Evolutionary conservation across 2,329 filamentous ascomycete species (phyloP), one percentile per base, ranked within the genome.

Genomic region (Plectosphaerella cucumerina): DNA sequence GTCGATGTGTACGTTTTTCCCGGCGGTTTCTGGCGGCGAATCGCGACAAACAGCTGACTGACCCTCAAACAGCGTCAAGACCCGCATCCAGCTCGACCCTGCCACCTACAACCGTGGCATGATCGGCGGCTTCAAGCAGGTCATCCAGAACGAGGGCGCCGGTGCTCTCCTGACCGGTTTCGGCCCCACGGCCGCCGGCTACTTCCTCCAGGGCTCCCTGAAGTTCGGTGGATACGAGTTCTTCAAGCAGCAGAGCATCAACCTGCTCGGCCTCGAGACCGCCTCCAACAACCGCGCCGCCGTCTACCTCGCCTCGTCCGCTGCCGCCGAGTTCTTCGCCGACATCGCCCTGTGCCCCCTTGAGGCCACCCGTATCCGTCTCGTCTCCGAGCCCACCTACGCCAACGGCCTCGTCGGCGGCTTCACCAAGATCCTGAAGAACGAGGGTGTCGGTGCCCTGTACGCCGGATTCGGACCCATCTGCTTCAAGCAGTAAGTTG

Each of bases 211-310:
- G 78, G 90, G 90, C 69, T 87, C 89, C 64, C 85, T 94, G 82
- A 95, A 95, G 79, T 92, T 92, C 73, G 90, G 90, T 72, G 90
- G 90, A 71, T 96, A 96, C 75, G 90, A 96, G 78, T 86, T 95
- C 77, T 95, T 96, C 87, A 95, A 96, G 86, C 84, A 92, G 78
- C 88, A 94, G 76, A 83, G 78, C 68, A 94, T 95, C 74, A 87
- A 90, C 79, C 56, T 79, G 57, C 74, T 95, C 65, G 90, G 90
- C 66, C 85, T 85, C 70, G 88, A 92, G 74, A 83, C 78, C 59
- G 89, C 89, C 62, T 79, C 80, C 64, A 81, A 90, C 72, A 90
- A 92, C 84, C 83, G 88, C 63, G 90, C 87, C 56, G 84, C 83
- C 60, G 85, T 93, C 74, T 93, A 93, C 81, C 82, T 90, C 60